These are phyloP conservation scores for Cladophialophora psammophila DNA, from an alignment of 2,329 filamentous ascomycete species.

Conservation along the genomic window DNA sequence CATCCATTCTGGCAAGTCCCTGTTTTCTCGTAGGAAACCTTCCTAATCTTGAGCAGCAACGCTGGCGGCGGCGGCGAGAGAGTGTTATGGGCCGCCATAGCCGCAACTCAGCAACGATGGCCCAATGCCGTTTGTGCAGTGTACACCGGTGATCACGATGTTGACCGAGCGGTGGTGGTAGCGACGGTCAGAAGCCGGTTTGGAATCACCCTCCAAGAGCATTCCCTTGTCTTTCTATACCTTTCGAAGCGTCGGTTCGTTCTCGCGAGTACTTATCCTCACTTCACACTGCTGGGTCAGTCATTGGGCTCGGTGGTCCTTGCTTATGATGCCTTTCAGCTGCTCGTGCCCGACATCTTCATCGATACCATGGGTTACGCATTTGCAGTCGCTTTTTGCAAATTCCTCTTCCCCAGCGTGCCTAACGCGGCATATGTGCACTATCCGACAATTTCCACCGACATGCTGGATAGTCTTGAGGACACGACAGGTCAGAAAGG, in stretches of 20 bases:
- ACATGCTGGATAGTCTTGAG: conserved; percentile 89
- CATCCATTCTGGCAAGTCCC: conserved; percentile 87
- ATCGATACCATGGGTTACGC: conserved; percentile 99
- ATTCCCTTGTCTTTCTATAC: conserved; percentile 87
- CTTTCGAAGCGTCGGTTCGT: conserved; percentile 87
- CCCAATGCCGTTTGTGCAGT: conserved; percentile 88
- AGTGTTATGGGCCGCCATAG: conserved; percentile 94
- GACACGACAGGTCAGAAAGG: conserved; percentile 70
- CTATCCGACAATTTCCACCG: conserved; percentile 97
- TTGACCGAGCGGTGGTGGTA: conserved; percentile 80
- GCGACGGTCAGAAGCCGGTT: conserved; percentile 82
- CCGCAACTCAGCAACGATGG: conserved; percentile 87
- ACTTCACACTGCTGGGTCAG: conserved; percentile 92
- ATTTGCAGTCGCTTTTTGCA: conserved; percentile 83
- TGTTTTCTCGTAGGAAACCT: conserved; percentile 16
- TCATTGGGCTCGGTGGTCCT: conserved; percentile 86
- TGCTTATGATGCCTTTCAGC: conserved; percentile 90
- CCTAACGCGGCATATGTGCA: conserved; percentile 95
- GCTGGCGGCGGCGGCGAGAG: conserved; percentile 94
- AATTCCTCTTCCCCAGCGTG: conserved; percentile 78
- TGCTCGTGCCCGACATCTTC: conserved; percentile 91
- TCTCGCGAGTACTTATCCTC: conserved; percentile 84
- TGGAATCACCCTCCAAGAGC: conserved; percentile 86
- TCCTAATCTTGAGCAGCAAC: conserved; percentile 66
- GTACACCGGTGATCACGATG: conserved; percentile 94